phyloP scores from a whole-genome alignment of 352 stramenopile genomes.

The Phytopythium chamaehyphon region DNA sequence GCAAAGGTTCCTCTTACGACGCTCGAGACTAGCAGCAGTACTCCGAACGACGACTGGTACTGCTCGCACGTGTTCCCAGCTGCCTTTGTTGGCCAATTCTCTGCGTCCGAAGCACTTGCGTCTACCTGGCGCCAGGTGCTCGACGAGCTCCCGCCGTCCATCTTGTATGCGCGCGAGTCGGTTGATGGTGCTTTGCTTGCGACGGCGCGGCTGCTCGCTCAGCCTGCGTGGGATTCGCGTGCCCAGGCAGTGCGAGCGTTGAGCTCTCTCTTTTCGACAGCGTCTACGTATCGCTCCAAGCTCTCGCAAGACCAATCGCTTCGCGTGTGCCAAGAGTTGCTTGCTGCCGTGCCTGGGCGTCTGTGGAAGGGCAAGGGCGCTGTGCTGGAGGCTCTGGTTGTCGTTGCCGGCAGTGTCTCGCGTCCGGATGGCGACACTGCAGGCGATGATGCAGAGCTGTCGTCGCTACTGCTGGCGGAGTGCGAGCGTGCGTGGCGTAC shows the following conservation, averaged over 20 bases:
- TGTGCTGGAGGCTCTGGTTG: conserved; percentile 64
- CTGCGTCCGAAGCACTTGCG: conserved; percentile 37
- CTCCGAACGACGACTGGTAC: conserved; percentile 48
- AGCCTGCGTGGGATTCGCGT: conserved; percentile 76
- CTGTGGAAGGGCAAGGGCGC: conserved; percentile 77
- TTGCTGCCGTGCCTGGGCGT: conserved; percentile 52
- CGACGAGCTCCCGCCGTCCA: conserved; percentile 59
- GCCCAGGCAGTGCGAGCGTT: conserved; percentile 63
- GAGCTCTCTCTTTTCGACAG: conserved; percentile 42
- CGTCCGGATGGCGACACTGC: conserved; percentile 12
- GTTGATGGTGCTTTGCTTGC: conserved; percentile 39
- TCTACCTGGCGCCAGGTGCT: conserved; percentile 54
- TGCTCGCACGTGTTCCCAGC: conserved; percentile 62
- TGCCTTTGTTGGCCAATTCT: conserved; percentile 73
- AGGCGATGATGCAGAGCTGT: conserved; percentile 17
- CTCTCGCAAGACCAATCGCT: conserved; percentile 37
- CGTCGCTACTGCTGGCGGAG: conserved; percentile 45
- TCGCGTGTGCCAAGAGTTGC: conserved; percentile 46
- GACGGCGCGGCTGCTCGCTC: conserved; percentile 42
- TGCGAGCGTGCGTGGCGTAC: conserved; percentile 60
- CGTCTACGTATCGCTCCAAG: conserved; percentile 35
- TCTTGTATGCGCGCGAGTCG: conserved; percentile 46
- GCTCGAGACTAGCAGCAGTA: conserved; percentile 26
- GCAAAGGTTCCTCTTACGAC: conserved; percentile 52
- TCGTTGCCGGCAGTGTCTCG: conserved; percentile 3